Conservation (phyloP, 345 rosid species). For the Salix suchowensis region DNA sequence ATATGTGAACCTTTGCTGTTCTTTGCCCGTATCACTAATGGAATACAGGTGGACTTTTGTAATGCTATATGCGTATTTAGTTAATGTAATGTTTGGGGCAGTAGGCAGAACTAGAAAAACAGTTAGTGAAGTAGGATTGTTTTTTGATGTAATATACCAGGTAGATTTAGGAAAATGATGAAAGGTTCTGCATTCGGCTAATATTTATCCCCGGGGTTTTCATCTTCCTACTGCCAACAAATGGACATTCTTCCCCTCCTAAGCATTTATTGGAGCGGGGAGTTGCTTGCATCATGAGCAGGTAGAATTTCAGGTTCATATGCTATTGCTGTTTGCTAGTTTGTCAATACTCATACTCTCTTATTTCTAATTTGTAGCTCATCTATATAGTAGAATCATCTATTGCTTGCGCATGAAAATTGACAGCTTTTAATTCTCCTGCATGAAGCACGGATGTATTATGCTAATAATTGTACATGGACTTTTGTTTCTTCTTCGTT, state of each 20-base stretch:
- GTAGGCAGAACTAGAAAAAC: no score
- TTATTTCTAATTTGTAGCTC: slow-evolving; percentile 1
- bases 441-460: neutral
- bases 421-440: slow-evolving; percentile 7
- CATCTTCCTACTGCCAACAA: slow-evolving; percentile 15
- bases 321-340: slow-evolving; percentile 2
- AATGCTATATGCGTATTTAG: no score
- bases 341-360: slow-evolving; percentile 2
- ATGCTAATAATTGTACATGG: neutral
- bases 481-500: slow-evolving; percentile 8
- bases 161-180: neutral
- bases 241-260: slow-evolving; percentile 22
- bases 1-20: no score
- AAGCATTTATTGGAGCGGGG: slow-evolving; percentile 20
- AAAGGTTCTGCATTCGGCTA: slow-evolving; percentile 14
- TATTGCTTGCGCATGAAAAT: slow-evolving; percentile 10
- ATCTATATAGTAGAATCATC: slow-evolving; percentile 8
- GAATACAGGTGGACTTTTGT: no score
- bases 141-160: neutral
- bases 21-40: no score
- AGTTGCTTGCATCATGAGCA: slow-evolving; percentile 30
- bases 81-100: no score
- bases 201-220: slow-evolving; percentile 15
- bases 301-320: slow-evolving; percentile 44
- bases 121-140: neutral